These are phyloP conservation scores for Calocera cornea DNA, from an alignment of 768 basidiomycete species.

Conservation along the genomic window DNA sequence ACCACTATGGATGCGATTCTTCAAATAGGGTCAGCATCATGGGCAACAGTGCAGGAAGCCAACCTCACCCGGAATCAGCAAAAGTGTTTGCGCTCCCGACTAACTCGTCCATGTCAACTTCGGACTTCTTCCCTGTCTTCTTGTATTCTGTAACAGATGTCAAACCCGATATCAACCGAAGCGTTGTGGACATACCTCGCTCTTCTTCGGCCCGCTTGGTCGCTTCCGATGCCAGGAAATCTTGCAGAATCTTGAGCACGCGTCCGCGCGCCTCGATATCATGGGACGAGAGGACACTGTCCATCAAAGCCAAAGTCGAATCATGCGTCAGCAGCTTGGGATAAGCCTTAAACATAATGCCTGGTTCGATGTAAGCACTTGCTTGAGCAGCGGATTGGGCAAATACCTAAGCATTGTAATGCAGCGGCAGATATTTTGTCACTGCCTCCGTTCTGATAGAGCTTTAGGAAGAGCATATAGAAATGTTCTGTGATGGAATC, in stretches of 20 bases:
- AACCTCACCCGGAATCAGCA: constrained; percentile 79
- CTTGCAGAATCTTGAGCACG: constrained; percentile 77
- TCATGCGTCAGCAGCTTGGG: constrained; percentile 81
- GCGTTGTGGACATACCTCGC: constrained; percentile 35
- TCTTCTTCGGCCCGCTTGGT: constrained; percentile 59
- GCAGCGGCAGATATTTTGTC: constrained; percentile 50
- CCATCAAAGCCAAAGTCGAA: constrained; percentile 72
- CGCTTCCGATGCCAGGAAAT: constrained; percentile 75
- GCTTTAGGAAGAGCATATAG: constrained; percentile 52
- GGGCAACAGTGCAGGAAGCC: not conserved
- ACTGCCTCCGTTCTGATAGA: constrained; percentile 50
- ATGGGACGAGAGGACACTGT: constrained; percentile 63
- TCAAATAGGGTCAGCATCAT: constrained; percentile 3
- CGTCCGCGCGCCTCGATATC: constrained; percentile 61
- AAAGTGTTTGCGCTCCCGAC: constrained; percentile 93
- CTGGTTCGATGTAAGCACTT: constrained; percentile 27
- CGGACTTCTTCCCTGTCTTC: constrained; percentile 28
- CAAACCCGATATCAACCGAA: constrained; percentile 16
- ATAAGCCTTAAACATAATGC: constrained; percentile 83
- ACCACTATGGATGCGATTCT: constrained; percentile 92
- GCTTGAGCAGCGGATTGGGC: not conserved
- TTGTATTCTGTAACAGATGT: constrained; percentile 27
- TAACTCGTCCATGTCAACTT: constrained; percentile 79
- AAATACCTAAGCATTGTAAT: constrained; percentile 81
- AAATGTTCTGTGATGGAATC: constrained; percentile 71